Evolutionary conservation across 345 rosid genomes (phyloP).

Genomic region (Eucalyptus cloeziana): DNA sequence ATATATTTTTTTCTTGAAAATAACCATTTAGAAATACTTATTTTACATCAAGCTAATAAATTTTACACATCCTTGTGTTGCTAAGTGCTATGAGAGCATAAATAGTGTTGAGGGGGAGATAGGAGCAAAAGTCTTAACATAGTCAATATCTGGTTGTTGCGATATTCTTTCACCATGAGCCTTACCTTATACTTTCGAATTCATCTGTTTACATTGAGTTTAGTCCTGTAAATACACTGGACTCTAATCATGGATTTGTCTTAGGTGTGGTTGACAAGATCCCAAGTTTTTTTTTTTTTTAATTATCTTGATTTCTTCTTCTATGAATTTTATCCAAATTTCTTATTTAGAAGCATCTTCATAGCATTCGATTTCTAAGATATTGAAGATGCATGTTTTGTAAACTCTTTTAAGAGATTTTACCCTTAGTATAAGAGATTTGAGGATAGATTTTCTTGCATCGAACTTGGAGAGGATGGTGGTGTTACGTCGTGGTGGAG

Average conservation of each 20-base stretch:
- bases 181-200: neutral
- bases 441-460: neutral
- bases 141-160: neutral
- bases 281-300: too few relatives aligned
- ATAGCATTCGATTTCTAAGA: too few relatives aligned
- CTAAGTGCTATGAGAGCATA: neutral
- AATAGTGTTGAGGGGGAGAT: too few relatives aligned
- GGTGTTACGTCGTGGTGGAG: too few relatives aligned
- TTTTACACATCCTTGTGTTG: neutral
- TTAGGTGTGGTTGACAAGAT: neutral
- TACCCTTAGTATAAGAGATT: neutral
- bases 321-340: too few relatives aligned
- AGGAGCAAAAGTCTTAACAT: neutral
- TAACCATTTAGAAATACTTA: neutral
- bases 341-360: too few relatives aligned
- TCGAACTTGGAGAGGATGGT: too few relatives aligned
- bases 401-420: neutral
- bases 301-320: too few relatives aligned
- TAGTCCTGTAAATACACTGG: neutral
- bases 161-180: neutral
- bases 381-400: too few relatives aligned
- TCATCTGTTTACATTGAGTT: neutral
- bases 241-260: neutral
- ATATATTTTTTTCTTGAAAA: neutral
- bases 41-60: neutral